Evolutionary conservation across 441 rosid species (phyloP), one percentile per base, ranked within the genome.

Genomic region (Omphalea diandra): DNA sequence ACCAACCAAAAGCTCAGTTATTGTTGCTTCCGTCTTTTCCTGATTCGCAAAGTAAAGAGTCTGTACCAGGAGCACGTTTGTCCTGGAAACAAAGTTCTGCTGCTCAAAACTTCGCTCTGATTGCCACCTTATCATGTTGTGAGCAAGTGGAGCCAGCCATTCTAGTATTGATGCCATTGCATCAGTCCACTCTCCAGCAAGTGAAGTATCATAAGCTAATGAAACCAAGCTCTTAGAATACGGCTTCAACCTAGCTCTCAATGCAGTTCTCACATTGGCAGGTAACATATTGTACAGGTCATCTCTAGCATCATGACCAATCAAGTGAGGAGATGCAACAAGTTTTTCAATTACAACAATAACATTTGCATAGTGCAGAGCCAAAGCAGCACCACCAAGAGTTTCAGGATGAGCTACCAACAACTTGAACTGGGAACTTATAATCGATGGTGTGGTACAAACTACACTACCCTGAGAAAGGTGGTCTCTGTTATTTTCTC

Each of bases 51-150:
- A 93, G 83, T 84, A 90, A 71, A 95, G 95, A 35, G 99, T 95
- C 78, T 95, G 99, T 31, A 88, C 96, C 41, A 95, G 87, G 73
- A 89, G 96, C 69, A 88, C 82, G 41, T 93, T 90, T 7, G 95
- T 85, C 81, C 92, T 80, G 1, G 94, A 88, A 71, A 88, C 86
- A 70, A 91, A 84, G 74, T 79, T 93, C 79, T 95, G 99, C 77
- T 93, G 95, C 84, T 95, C 99, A 33, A 80, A 91, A 71, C 98
- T 95, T 65, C 97, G 79, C 82, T 93, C 99, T 0, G 97, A 87
- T 72, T 95, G 99, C 99, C 99, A 95, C 71, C 92, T 77, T 57
- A 93, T 88, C 99, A 95, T 95, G 82, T 84, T 95, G 78, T 95
- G 98, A 73, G 99, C 99, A 55, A 95, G 90, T 17, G 99, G 99